Base-by-base conservation (phyloP, 768 basidiomycete genomes). In the Nidularia sp. region DNA sequence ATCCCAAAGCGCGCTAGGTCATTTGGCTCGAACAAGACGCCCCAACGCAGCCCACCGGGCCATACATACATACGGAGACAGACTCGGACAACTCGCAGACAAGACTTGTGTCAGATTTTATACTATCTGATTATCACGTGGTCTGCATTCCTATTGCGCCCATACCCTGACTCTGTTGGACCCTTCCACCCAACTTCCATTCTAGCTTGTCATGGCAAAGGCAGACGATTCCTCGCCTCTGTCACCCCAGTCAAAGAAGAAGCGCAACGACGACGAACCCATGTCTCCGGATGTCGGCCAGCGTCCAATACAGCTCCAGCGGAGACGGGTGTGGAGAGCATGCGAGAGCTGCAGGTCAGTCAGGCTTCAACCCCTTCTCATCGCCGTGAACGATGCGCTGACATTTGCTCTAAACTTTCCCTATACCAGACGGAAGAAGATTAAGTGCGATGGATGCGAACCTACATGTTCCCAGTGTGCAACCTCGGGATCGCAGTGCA, bases 391-490 rank as follows among this genome's bases (percentile, higher is more conserved):
- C 49, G 47, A 34, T 41, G 51, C 45, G 29, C 53, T 55, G n/a
- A n/a, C 50, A 55, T 44, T 52, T 49, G 57, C 34, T 42, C 46
- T 41, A 48, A 49, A 51, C 51, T 52, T 55, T 57, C 51, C 59
- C 39, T 52, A 42, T 48, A 34, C 66, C n/a, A 91, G 91, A 55
- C 84, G 90, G 58, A 93, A 93, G 81, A 93, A 93, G 78, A 92
- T 93, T 66, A 93, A 93, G 67, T 93, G 91, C 69, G 91, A 93
- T 71, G 91, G 91, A 57, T 80, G 75, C 60, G 91, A 93, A 64
- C 91, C 91, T 9, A 87, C 85, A 8, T 93, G 91, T 60, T 86
- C 88, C 0, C 91, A 93, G 62, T 93, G 91, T 63, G 65, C 80
- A 13, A 71, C 81, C 42, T 86, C 89, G 5, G 83, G 82, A 45